Base-by-base conservation (phyloP, 352 stramenopile species). In the Phytophthora hybrid region DNA sequence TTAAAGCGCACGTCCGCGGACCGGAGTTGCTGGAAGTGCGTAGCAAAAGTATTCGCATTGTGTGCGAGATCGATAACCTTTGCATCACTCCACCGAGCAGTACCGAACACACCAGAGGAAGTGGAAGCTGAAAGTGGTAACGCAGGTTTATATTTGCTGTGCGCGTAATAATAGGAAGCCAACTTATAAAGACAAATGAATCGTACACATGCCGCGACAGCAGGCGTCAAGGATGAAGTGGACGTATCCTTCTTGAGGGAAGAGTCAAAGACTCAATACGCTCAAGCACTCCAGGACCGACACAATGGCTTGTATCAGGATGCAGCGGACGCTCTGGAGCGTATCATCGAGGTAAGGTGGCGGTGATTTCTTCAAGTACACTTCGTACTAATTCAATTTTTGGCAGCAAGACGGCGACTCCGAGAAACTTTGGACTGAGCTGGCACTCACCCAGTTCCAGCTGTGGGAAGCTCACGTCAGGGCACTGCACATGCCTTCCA, bases 371-470 rank as follows among this genome's bases (percentile, higher is more conserved):
- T 54, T 64, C n/a, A 34, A 26, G 21, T 18, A 16, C 39, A 46
- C 1, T 19, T 52, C 16, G 26, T 53, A n/a, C 39, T 74, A 18
- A 71, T 52, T 21, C 7, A 34, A 60, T 49, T 57, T 1, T 34
- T 71, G 44, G 7, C 52, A 94, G 87, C 26, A 73, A 26, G 83
- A 91, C 73, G 81, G 73, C 2, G 81, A 94, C 52, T 89, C 78
- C 0, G 83, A 81, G 29, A 63, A 77, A 29, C 49, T 94, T 11
- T 94, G 87, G 87, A 58, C 65, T 21, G 84, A 93, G 58, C 65
- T 94, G 3, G 85, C 87, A 1, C 69, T 88, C 37, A 78, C 80
- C 4, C 84, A 92, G 58, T 91, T 83, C 52, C 76, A 89, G 60
- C 72, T 79, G 23, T 94, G 87, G 87, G 80, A 90, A 61, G 63